Evolutionary conservation across 2,329 filamentous ascomycete genomes (phyloP), one percentile per base, ranked within the genome.

Genomic region (Apiospora arundinis): DNA sequence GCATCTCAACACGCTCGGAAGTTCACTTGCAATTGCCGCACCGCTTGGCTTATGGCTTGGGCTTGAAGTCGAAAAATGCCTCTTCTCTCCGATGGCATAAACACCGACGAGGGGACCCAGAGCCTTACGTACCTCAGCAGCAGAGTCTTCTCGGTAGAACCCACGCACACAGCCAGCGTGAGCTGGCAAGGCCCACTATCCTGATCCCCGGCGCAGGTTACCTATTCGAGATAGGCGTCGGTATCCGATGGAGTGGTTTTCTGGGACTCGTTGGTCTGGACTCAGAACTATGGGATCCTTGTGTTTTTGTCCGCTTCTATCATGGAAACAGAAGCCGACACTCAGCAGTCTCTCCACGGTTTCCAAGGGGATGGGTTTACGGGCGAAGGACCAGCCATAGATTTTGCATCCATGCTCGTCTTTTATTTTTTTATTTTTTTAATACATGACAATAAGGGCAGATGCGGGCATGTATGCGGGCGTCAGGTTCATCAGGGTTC

Each of bases 51-150:
- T 45, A 45, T 45, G 42, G 42, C 42, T 45, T n/a, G 28, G 25
- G 6, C 16, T 37, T 60, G 25, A 32, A 32, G 16, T 60, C 16
- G 16, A 37, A 63, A 63, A 23, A 37, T 9, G 32, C 8, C 56
- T 63, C 56, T 63, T n/a, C 32, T 40, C 18, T 63, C 56, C 32
- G 56, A 63, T 63, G 32, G 56, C 32, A 63, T 63, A n/a, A 63
- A 63, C 16, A 32, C 56, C 56, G 56, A 63, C 32, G 56, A 40
- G 28, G 25, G 32, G 21, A 6, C 21, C 21, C 21, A 63, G 32
- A 63, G 56, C 56, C 56, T 63, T 63, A 40, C 56, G 56, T 40
- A 63, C 32, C 56, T 40, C 56, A 40, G 28, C 56, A 63, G 56
- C 56, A 63, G 56, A 40, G 28, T 63, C 56, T 63, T 63, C 56